Base-by-base conservation (phyloP, 129 eudicot genomes). In the Pseudognaphalium luteoalbum region DNA sequence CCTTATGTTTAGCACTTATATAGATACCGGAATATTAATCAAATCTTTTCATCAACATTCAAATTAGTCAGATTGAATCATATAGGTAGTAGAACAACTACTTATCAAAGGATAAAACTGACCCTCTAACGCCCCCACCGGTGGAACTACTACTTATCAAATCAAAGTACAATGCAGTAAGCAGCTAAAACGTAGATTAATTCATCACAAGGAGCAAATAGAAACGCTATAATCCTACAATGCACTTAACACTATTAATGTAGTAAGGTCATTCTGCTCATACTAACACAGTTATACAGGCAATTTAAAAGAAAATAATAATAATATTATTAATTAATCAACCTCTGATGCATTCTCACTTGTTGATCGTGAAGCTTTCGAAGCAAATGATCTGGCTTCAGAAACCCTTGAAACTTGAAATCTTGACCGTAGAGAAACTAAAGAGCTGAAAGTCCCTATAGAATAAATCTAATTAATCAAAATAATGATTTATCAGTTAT, bases 371-470 rank as follows among this genome's bases (percentile, higher is more conserved):
- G 96, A 81, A 54, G 97, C 60, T 74, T 74, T 80, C 52, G 96
- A 89, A 30, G 97, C 83, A 83, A 89, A 92, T 63, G 87, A 77
- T 86, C 91, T 87, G 29, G 64, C 71, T 61, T 80, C 86, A 68
- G 15, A 47, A 39, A 22, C 39, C 50, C 63, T 35, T 39, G 80
- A 61, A 65, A 75, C 83, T 60, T 79, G 85, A 67, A 82, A 82
- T 47, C 80, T 81, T 21, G 96, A 78, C 78, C 47, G 82, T 62
- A 68, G 66, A 68, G 67, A 72, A 72, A 56, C 34, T 63, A 78
- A 75, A 21, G 79, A 72, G 39, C 80, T 59, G 39, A 83, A 50
- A 41, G 56, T 58, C 66, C 87, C 96, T 85, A 85, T 78, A 47
- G 73, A 10, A 47, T 30, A 51, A 77, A 57, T 4, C 68, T 15